These are phyloP conservation scores for Aspergillus bridgeri DNA, from an alignment of 495 filamentous ascomycete genomes.

Conservation along the genomic window DNA sequence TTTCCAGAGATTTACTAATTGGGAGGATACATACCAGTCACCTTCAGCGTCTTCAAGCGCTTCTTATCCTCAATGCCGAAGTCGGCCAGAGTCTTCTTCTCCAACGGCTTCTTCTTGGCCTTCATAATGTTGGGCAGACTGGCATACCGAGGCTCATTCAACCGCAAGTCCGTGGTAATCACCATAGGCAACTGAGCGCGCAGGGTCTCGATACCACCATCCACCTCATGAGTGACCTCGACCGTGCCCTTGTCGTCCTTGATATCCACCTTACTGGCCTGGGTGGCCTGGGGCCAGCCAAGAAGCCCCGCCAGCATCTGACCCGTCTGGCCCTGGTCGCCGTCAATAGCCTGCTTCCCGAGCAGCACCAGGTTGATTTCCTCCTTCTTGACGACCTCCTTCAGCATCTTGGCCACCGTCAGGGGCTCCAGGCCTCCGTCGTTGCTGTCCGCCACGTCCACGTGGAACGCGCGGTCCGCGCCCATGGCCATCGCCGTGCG, in stretches of 20 bases:
- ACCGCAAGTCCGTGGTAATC: slow-evolving; percentile 87
- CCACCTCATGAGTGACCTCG: slow-evolving; percentile 84
- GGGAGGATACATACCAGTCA: slow-evolving; percentile 59
- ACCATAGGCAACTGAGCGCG: slow-evolving; percentile 80
- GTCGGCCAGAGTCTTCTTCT: slow-evolving; percentile 83
- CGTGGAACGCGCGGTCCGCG: slow-evolving; percentile 84
- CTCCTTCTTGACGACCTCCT: slow-evolving; percentile 71
- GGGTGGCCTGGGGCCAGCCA: slow-evolving; percentile 90
- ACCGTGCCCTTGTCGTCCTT: slow-evolving; percentile 53
- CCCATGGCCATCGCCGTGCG: slow-evolving; percentile 99
- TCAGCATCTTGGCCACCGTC: slow-evolving; percentile 82
- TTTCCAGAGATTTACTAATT: neutral
- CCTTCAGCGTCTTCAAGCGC: slow-evolving; percentile 83
- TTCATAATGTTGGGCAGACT: slow-evolving; percentile 99
- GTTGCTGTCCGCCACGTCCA: slow-evolving; percentile 58
- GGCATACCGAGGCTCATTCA: slow-evolving; percentile 95
- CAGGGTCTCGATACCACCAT: slow-evolving; percentile 91
- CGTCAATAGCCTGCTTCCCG: slow-evolving; percentile 97
- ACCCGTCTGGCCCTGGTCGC: slow-evolving; percentile 92
- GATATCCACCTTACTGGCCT: slow-evolving; percentile 79
- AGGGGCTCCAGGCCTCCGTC: slow-evolving; percentile 76
- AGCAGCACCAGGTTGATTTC: slow-evolving; percentile 87
- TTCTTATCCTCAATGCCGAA: slow-evolving; percentile 69
- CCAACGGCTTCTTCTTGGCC: slow-evolving; percentile 98
- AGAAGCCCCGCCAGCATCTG: slow-evolving; percentile 95